Evolutionary conservation across 163 green algal genomes (phyloP), one percentile per base, ranked within the genome.

Genomic region (Volvox carteri): DNA sequence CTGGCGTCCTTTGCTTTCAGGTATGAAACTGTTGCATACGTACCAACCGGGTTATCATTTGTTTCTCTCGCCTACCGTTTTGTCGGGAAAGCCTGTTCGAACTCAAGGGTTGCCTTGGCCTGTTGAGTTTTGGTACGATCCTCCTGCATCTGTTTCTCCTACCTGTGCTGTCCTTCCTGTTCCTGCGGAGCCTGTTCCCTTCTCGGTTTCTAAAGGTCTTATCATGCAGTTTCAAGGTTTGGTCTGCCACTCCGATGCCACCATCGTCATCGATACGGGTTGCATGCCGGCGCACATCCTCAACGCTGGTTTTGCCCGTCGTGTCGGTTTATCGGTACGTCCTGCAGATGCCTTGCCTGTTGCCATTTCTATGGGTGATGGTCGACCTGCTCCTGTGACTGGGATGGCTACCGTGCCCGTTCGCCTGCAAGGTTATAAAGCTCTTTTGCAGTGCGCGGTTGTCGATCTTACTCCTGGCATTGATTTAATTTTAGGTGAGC

Each of bases 81-180:
- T 19, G 8, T 33, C 35, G 33, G 37, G 68, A 2, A 77, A 35
- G 35, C 37, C 6, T 35, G 37, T 30, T 28, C 65, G 65, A 54
- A 4, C 35, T 12, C 0, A 33, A 11, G 74, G 46, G 16, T 4
- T 48, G 25, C 74, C 74, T 1, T 83, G 33, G 21, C 25, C n/a
- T 7, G 35, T 83, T 9, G 74, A 83, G n/a, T 83, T 83, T 30
- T 83, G 74, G 74, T 83, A 83, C 30, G 74, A 83, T 68, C 1
- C 30, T n/a, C 46, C 48, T n/a, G 7, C 2, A n/a, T 6, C 46
- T 1, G 0, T 21, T 39, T 33, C 5, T 48, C n/a, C 11, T 11
- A 19, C 4, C 42, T 73, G 62, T 30, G 62, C 62, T 73, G 62
- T 73, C n/a, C 9, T 73, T 8, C 62, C 62, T 41, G 48, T 83